Base-by-base conservation (phyloP, 192 early-diverging fungal genomes). In the Mortierella claussenii region DNA sequence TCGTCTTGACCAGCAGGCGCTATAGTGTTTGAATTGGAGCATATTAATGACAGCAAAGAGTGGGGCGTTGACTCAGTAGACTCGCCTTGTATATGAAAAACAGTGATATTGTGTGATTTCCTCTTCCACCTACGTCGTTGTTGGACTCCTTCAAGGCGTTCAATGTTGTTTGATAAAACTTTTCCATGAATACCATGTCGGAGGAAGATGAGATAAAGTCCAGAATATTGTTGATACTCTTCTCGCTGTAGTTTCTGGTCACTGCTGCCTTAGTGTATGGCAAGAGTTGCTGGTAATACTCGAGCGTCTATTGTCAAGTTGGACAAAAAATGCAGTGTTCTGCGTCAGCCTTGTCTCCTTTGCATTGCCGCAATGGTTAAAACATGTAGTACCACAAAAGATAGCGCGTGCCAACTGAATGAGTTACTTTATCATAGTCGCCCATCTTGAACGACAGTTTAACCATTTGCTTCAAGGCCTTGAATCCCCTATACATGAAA, bases 191-290 rank as follows among this genome's bases (percentile, higher is more conserved):
- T 0, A 55, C 56, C 89, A 92, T 92, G 52, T 94, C 92, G 32
- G 88, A 85, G 13, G 91, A 87, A 17, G 86, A 79, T 8, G 93
- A 91, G 11, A 94, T 86, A 58, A 85, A 89, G 65, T 96, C 95
- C 48, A 96, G 74, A 57, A 94, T 94, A 65, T 92, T 92, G 82
- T 96, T 96, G 75, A 96, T 94, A 60, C 87, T 89, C 82, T 96
- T 96, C 70, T 96, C 95, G 56, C 90, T 90, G 50, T 94, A 90
- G 78, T 94, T 96, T 37, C 90, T 85, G 8, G 95, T 89, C 21
- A 95, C 93, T 3, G 92, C 89, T 2, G 84, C 83, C 60, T 92
- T 91, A 32, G 88, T 87, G 66, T 93, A 94, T 1, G 86, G 89
- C 20, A 96, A 78, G 5, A 96, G 80, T 53, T 91, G 75, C 13